These are phyloP conservation scores for Phytopythium litorale DNA, from an alignment of 352 stramenopile species.

Conservation along the genomic window DNA sequence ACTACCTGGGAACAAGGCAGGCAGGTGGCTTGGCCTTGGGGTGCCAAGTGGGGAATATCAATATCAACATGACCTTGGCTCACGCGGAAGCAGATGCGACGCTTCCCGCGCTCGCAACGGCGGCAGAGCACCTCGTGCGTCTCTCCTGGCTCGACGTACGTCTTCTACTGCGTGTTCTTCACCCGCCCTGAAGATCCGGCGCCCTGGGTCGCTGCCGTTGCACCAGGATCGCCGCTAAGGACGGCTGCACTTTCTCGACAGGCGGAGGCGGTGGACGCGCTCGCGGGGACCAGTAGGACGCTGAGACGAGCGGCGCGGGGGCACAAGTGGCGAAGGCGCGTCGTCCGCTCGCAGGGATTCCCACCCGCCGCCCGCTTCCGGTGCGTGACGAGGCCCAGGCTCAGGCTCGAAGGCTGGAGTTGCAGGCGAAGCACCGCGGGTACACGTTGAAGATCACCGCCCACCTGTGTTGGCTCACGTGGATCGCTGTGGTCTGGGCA, in stretches of 20 bases:
- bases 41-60: too few relatives aligned
- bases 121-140: slow-evolving; percentile 31
- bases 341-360: slow-evolving; percentile 23
- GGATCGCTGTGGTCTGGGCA: not conserved
- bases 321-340: slow-evolving; percentile 25
- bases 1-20: not conserved
- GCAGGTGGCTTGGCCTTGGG: not conserved
- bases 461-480: not conserved
- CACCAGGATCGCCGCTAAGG: not conserved
- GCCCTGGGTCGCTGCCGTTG: not conserved
- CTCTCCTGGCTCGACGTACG: slow-evolving; percentile 42
- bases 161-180: not conserved
- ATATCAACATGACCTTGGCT: too few relatives aligned
- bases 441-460: not conserved
- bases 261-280: slow-evolving; percentile 28
- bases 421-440: not conserved
- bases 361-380: slow-evolving; percentile 16
- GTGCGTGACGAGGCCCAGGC: slow-evolving; percentile 12
- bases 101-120: slow-evolving; percentile 2
- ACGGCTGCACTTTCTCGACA: slow-evolving; percentile 9
- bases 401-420: too few relatives aligned
- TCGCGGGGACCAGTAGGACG: slow-evolving; percentile 19
- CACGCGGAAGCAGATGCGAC: not conserved
- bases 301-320: slow-evolving; percentile 15
- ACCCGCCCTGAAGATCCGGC: too few relatives aligned